Base-by-base conservation (phyloP, 257 asterid genomes). In the Penstemon davidsonii region DNA sequence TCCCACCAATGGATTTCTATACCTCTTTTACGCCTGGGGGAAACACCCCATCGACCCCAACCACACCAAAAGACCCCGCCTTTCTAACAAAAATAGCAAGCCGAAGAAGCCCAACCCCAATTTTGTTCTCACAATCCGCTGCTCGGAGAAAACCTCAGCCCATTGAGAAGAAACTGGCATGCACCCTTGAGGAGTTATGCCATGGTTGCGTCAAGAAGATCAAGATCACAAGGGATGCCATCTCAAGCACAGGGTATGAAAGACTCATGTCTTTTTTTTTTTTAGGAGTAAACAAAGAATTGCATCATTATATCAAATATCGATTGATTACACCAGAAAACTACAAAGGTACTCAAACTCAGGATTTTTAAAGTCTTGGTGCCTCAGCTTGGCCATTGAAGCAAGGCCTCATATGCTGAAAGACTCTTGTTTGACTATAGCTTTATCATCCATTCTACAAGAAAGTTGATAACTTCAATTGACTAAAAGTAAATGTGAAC, bases 101-200 rank as follows among this genome's bases (percentile, higher is more conserved):
- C 80, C 83, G 78, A 40, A 69, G 84, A 60, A 54, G 75, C 82
- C 36, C 83, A 52, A 81, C 86, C 39, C 97, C 96, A 0, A 94
- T 94, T 36, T 83, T 88, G 65, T 94, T 73, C 54, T 88, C 97
- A 1, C 96, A 86, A 52, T 91, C 97, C 6, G 81, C 77, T 7
- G 79, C 82, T 18, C 66, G 89, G 67, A 85, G 79, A 73, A 94
- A 82, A 66, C 91, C 90, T 13, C 90, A 68, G 7, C 87, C 92
- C 3, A 73, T 86, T 0, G 89, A 81, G 76, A 87, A 74, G 82
- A 88, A 91, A 69, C 81, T 94, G 0, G 91, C 77, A 43, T 94
- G 99, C 87, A 85, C 96, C 64, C 96, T 91, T 2, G 96, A 93
- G 80, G 96, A 93, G 66, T 69, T 91, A 72, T 91, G 88, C 79